Conservation (phyloP, 345 rosid genomes). For the Murraya paniculata region DNA sequence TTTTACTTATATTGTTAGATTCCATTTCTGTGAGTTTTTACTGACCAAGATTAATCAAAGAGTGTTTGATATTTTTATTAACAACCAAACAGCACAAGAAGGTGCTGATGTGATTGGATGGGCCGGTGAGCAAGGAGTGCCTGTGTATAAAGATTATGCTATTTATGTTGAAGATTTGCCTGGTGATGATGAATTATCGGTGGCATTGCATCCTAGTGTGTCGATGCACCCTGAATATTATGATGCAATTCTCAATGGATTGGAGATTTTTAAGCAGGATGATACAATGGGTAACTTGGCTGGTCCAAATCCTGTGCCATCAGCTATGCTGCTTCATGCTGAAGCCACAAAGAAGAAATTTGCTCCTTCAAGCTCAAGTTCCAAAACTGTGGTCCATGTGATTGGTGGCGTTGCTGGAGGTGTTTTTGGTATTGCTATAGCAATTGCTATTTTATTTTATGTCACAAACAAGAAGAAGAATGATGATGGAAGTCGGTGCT, state of each 20-base stretch:
- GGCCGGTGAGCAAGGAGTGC: slow-evolving; percentile 41
- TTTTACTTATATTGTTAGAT: slow-evolving; percentile 49
- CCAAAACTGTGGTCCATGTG: slow-evolving; percentile 1
- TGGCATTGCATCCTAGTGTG: slow-evolving; percentile 47
- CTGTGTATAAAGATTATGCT: slow-evolving; percentile 50
- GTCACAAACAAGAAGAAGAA: slow-evolving; percentile 21
- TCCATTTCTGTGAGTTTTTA: slow-evolving; percentile 58
- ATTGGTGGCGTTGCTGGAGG: slow-evolving; percentile 44
- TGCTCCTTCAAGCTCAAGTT: slow-evolving; percentile 13
- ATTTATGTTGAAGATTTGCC: slow-evolving; percentile 19
- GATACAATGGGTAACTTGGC: slow-evolving; percentile 42
- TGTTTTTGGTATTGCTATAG: slow-evolving; percentile 31
- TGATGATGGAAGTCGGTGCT: neutral
- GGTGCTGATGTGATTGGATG: slow-evolving; percentile 49
- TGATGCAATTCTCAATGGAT: slow-evolving; percentile 48
- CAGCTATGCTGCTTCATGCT: slow-evolving; percentile 32
- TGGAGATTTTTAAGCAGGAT: slow-evolving; percentile 58
- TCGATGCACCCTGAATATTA: slow-evolving; percentile 31
- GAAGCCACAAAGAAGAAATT: slow-evolving; percentile 17
- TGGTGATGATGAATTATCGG: slow-evolving; percentile 32
- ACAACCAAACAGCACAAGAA: slow-evolving; percentile 42
- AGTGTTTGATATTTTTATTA: slow-evolving; percentile 46
- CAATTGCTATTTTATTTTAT: slow-evolving; percentile 24
- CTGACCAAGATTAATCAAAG: slow-evolving; percentile 37
- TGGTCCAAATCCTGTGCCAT: slow-evolving; percentile 46